Base-by-base conservation (phyloP, 345 rosid species). In the Viola odorata region DNA sequence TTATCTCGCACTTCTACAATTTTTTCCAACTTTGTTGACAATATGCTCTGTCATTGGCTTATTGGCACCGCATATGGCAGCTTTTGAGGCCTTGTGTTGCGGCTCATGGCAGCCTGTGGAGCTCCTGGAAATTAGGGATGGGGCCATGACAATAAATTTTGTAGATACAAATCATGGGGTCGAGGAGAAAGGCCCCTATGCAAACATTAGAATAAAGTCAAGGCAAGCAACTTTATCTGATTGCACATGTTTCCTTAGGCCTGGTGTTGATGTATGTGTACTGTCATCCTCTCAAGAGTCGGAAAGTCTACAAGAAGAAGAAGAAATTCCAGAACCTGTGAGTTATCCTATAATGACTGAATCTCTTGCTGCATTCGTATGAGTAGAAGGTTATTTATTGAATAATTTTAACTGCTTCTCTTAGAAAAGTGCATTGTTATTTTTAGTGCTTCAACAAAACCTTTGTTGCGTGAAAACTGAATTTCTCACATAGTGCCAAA, bases 211-310 rank as follows among this genome's bases (percentile, higher is more conserved):
- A 15, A 54, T 89, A 60, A 82, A 77, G 78, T 85, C 98, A 12
- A 80, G 96, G 73, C 75, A 45, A 59, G 88, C 98, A 4, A 80
- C 70, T 48, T 37, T 67, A 45, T 58, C 75, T 7, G 96, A 92
- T 60, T 92, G 96, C 73, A 80, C 77, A 38, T 82, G 87, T 71
- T 80, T 83, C 67, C 54, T 92, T 69, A 87, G 98, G 74, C 84
- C 87, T 12, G 82, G 96, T 16, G 37, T 89, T 53, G 98, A 92
- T 70, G 70, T 92, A 64, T 87, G 96, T 13, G 80, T 87, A 55
- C 82, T 85, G 54, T 71, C 77, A 64, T 12, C 55, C 11, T 13
- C 77, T 5, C 58, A 64, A 55, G 50, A 45, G 49, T 37, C 50
- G 13, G 77, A 53, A 37, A 50, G 10, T 65, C 42, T 67, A 6